phyloP scores from a whole-genome alignment of 345 rosid species.

The Salix purpurea region DNA sequence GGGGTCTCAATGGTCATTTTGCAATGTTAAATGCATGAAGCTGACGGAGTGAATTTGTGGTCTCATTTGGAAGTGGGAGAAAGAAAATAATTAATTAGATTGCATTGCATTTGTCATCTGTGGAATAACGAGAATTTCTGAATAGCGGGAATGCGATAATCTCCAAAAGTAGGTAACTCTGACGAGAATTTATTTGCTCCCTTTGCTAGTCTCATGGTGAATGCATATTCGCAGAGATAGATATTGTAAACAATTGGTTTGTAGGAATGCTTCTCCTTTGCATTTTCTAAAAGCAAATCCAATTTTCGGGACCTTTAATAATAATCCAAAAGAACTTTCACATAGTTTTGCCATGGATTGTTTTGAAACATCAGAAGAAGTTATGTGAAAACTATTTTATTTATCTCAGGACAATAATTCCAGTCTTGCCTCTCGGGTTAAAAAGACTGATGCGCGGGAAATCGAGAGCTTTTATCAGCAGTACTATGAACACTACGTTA shows the following conservation, averaged over 20 bases:
- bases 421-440: constrained; percentile 87
- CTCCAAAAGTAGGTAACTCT: neutral
- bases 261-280: constrained; percentile 4
- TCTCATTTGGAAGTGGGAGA: no score
- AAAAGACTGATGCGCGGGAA: constrained; percentile 96
- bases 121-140: neutral
- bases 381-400: constrained; percentile 5
- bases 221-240: neutral
- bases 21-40: neutral
- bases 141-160: neutral
- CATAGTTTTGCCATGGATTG: neutral
- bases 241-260: neutral
- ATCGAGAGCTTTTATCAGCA: constrained; percentile 89
- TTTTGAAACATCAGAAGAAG: constrained; percentile 1
- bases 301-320: neutral
- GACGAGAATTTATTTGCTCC: neutral
- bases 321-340: neutral
- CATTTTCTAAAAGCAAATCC: neutral
- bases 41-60: no score
- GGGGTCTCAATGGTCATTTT: neutral
- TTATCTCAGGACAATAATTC: constrained; percentile 73
- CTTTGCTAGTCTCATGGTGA: neutral
- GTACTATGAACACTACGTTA: constrained; percentile 84
- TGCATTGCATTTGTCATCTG: neutral
- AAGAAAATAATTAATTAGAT: no score